Evolutionary conservation across 371 early-diverging fungal species (phyloP).

Genomic region (Apophysomyces ossiformis): DNA sequence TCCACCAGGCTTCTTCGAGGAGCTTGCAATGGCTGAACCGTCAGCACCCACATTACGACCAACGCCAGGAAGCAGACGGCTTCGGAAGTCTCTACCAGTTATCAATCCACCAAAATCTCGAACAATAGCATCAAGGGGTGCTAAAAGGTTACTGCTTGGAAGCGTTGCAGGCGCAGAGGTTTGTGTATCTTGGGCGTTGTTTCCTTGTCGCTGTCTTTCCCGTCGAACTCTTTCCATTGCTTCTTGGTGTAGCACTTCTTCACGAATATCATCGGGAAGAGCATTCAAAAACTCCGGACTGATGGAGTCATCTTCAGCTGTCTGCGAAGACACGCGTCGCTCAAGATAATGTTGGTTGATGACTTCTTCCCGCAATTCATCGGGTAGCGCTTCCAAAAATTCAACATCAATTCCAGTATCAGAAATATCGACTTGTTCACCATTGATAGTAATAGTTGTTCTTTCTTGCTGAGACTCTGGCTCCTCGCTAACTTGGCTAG

Average conservation of each 20-base stretch:
- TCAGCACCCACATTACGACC: constrained; percentile 19
- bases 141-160: constrained; percentile 1
- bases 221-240: constrained; percentile 61
- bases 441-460: constrained; percentile 53
- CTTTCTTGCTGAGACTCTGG: constrained; percentile 39
- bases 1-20: constrained; percentile 47
- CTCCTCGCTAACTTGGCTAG: background rate
- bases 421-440: constrained; percentile 83
- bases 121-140: constrained; percentile 29
- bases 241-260: constrained; percentile 76
- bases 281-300: constrained; percentile 81
- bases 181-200: background rate
- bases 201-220: constrained; percentile 38
- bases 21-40: constrained; percentile 15
- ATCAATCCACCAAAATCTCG: constrained; percentile 28
- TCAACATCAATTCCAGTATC: constrained; percentile 94
- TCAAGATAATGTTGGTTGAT: constrained; percentile 66
- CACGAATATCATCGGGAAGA: constrained; percentile 80
- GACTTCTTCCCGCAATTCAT: constrained; percentile 93
- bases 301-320: constrained; percentile 54
- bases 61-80: constrained; percentile 22
- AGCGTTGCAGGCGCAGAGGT: background rate
- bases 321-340: constrained; percentile 32
- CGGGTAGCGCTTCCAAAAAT: constrained; percentile 95
- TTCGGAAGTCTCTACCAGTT: constrained; percentile 36